phyloP scores from a whole-genome alignment of 371 early-diverging fungal species.

The Mucor circinelloides region DNA sequence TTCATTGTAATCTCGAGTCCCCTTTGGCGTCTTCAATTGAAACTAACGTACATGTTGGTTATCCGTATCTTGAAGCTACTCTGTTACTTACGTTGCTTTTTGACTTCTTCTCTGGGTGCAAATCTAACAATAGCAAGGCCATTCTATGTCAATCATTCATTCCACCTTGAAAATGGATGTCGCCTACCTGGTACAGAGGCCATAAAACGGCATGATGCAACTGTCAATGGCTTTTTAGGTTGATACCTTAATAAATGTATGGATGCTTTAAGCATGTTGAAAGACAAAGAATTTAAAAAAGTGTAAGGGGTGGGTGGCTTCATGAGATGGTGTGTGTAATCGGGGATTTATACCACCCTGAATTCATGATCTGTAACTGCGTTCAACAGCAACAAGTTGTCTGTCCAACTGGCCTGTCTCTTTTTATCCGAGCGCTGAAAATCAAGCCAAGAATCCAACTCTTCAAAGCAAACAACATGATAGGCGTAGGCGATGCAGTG shows the following conservation, averaged over 20 bases:
- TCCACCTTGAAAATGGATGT: not conserved
- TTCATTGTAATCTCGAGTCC: constrained; percentile 95
- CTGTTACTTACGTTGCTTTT: not conserved
- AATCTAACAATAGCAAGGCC: not conserved
- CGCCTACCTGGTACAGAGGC: not conserved
- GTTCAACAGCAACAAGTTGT: not conserved
- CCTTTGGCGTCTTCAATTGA: constrained; percentile 47
- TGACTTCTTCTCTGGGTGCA: not conserved
- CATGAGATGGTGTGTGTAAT: not conserved
- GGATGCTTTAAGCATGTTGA: not conserved
- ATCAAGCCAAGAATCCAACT: not conserved
- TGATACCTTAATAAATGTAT: not conserved
- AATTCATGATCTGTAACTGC: not conserved
- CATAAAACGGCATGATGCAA: not conserved
- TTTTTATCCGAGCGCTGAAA: not conserved
- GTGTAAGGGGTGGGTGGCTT: not conserved
- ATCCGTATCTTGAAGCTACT: not conserved
- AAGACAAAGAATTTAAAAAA: not conserved
- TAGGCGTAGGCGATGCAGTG: not conserved
- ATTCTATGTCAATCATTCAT: not conserved
- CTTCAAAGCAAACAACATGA: not conserved
- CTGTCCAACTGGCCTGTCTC: not conserved
- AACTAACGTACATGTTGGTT: not conserved
- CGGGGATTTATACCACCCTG: not conserved
- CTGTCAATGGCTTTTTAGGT: not conserved